These are phyloP conservation scores for Alternaria sp. DNA, from an alignment of 2,329 filamentous ascomycete genomes.

Conservation along the genomic window DNA sequence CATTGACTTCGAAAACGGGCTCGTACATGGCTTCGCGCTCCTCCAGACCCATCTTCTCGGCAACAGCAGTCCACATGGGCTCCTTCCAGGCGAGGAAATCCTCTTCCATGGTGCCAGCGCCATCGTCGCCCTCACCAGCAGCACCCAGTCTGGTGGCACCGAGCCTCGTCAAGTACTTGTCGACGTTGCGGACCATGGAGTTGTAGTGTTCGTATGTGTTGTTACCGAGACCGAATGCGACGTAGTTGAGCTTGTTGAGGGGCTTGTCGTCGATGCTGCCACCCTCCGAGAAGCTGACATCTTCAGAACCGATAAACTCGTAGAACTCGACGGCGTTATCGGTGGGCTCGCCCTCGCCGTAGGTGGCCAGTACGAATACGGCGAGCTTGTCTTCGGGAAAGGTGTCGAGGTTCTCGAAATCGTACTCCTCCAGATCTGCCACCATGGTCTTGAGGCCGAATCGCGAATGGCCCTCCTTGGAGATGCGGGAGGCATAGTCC, in stretches of 20 bases:
- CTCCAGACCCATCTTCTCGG: constrained; percentile 83
- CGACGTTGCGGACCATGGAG: constrained; percentile 92
- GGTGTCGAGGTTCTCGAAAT: constrained; percentile 90
- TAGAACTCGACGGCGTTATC: constrained; percentile 99
- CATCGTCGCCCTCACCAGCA: constrained; percentile 95
- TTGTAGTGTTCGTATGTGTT: constrained; percentile 99
- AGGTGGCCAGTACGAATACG: constrained; percentile 95
- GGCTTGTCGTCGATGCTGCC: constrained; percentile 68
- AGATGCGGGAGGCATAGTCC: constrained; percentile 93
- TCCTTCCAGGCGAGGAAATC: constrained; percentile 99
- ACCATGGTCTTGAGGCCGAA: constrained; percentile 99
- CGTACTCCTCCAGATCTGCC: constrained; percentile 96
- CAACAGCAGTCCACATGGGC: constrained; percentile 91
- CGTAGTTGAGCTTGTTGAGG: constrained; percentile 85
- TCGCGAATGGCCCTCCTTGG: constrained; percentile 95
- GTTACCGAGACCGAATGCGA: constrained; percentile 95
- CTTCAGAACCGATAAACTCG: constrained; percentile 88
- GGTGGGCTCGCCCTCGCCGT: constrained; percentile 97
- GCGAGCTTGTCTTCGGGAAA: constrained; percentile 89
- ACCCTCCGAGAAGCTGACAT: constrained; percentile 78
- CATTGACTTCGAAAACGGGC: constrained; percentile 82
- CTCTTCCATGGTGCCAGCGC: constrained; percentile 99
- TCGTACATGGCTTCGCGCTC: constrained; percentile 97
- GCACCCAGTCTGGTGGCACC: constrained; percentile 84
- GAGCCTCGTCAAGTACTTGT: constrained; percentile 79